A percentile compares a stretch with the other conserved stretches of the same genome.
Conservation (phyloP, 257 asterid species). For the Oldenlandia corymbosa region DNA sequence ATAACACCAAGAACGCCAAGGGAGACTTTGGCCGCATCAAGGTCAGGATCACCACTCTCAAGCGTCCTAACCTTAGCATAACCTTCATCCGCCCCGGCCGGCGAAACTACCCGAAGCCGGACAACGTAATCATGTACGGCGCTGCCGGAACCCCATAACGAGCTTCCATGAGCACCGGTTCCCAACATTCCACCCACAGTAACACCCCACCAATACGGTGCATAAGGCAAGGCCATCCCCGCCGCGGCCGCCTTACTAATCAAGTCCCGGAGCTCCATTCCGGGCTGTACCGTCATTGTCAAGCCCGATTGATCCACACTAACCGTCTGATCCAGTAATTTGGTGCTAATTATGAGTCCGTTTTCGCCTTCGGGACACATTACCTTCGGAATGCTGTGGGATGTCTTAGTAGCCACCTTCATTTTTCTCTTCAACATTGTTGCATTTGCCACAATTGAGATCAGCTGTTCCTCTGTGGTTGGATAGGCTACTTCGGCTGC, state of each 20-base stretch:
- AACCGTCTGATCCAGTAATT: slow-evolving; percentile 26
- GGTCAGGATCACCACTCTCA: slow-evolving; percentile 29
- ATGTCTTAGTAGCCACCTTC: slow-evolving; percentile 42
- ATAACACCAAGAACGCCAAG: slow-evolving; percentile 71
- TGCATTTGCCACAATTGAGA: slow-evolving; percentile 36
- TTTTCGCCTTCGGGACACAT: slow-evolving; percentile 45
- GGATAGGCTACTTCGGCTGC: slow-evolving; percentile 11
- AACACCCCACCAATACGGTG: slow-evolving; percentile 73
- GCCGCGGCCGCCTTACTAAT: slow-evolving; percentile 34
- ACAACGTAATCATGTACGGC: slow-evolving; percentile 52
- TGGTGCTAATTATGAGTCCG: slow-evolving; percentile 46
- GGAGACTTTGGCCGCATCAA: slow-evolving; percentile 56
- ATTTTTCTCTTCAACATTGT: slow-evolving; percentile 27
- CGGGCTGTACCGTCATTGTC: slow-evolving; percentile 59
- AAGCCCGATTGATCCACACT: slow-evolving; percentile 20
- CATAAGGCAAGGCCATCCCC: slow-evolving; percentile 42
- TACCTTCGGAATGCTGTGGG: slow-evolving; percentile 64
- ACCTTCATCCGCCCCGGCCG: slow-evolving; percentile 34
- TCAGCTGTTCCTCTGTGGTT: slow-evolving; percentile 12
- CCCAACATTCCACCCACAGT: slow-evolving; percentile 59
- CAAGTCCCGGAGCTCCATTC: slow-evolving; percentile 42
- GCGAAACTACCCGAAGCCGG: slow-evolving; percentile 40
- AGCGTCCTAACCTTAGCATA: slow-evolving; percentile 36
- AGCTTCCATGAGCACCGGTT: slow-evolving; percentile 78
- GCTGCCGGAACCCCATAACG: slow-evolving; percentile 60